A percentile compares a stretch with the other conserved stretches of the same genome.
phyloP scores from a whole-genome alignment of 768 basidiomycete genomes.

The Boletellus ananiceps region DNA sequence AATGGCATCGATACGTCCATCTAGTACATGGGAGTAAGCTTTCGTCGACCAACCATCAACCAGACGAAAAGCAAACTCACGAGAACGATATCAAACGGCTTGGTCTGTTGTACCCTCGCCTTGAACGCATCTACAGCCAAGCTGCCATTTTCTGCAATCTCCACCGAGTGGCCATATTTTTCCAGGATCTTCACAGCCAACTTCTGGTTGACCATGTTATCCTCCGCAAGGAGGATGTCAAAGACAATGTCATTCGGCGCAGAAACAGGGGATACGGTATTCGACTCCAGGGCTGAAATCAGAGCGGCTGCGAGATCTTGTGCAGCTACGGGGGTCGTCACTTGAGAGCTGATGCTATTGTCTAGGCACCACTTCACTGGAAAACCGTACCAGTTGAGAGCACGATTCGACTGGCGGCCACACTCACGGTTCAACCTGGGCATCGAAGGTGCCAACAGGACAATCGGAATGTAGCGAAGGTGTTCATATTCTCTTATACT shows the following conservation, averaged over 20 bases:
- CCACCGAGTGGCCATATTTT: constrained; percentile 91
- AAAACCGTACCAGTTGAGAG: constrained; percentile 8
- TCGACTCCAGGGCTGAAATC: constrained; percentile 90
- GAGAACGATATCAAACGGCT: constrained; percentile 88
- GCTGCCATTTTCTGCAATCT: constrained; percentile 96
- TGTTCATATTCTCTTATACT: constrained; percentile 89
- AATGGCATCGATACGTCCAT: constrained; percentile 99
- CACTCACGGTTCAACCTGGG: constrained; percentile 69
- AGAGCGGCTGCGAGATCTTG: constrained; percentile 91
- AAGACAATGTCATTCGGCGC: constrained; percentile 83
- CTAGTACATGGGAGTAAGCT: constrained; percentile 35
- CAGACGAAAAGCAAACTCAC: constrained; percentile 43
- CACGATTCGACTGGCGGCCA: neutral
- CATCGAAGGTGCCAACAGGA: constrained; percentile 78
- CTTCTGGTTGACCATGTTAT: constrained; percentile 95
- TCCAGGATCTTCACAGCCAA: constrained; percentile 95
- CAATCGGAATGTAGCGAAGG: constrained; percentile 93
- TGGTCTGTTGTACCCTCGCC: constrained; percentile 59
- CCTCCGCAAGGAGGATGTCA: constrained; percentile 94
- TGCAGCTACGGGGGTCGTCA: constrained; percentile 83
- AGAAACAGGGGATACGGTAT: constrained; percentile 84
- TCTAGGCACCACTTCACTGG: constrained; percentile 94
- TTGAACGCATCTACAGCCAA: constrained; percentile 92
- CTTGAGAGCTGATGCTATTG: constrained; percentile 92
- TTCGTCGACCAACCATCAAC: neutral